phyloP scores from a whole-genome alignment of 768 basidiomycete genomes.

The Xanthoconium stramineum region DNA sequence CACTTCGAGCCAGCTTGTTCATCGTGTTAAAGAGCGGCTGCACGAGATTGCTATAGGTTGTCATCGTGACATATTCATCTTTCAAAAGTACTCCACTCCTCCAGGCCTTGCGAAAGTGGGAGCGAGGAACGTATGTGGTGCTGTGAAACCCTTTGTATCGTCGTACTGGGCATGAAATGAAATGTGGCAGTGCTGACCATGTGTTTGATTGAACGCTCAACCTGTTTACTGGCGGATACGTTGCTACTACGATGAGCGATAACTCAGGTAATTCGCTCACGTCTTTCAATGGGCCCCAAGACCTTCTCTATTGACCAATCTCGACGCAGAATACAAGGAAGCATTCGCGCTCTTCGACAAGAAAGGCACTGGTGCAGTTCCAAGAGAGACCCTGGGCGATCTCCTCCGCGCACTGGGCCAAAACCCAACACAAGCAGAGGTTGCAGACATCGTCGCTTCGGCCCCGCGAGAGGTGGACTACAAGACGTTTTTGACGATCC shows the following conservation, averaged over 20 bases:
- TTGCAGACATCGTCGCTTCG: slow-evolving; percentile 69
- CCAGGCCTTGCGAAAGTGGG: too few relatives aligned
- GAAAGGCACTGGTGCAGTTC: slow-evolving; percentile 87
- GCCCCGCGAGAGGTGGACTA: slow-evolving; percentile 90
- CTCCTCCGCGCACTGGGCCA: slow-evolving; percentile 92
- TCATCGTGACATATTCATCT: too few relatives aligned
- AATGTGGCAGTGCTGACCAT: neutral
- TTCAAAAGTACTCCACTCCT: too few relatives aligned
- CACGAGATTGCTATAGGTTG: too few relatives aligned
- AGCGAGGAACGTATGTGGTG: too few relatives aligned
- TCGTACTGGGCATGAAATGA: too few relatives aligned
- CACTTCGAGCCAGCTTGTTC: slow-evolving; percentile 18
- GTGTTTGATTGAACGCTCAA: neutral
- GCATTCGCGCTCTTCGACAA: slow-evolving; percentile 99
- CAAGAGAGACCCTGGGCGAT: slow-evolving; percentile 86
- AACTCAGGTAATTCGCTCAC: slow-evolving; percentile 42
- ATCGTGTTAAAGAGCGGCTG: slow-evolving; percentile 16
- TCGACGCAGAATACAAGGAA: slow-evolving; percentile 83
- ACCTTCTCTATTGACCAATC: slow-evolving; percentile 3
- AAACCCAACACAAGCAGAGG: slow-evolving; percentile 99
- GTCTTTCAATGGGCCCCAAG: neutral
- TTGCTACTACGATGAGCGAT: slow-evolving; percentile 37
- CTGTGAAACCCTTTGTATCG: too few relatives aligned
- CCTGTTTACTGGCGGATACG: neutral
- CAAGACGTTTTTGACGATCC: slow-evolving; percentile 83